Conservation (phyloP, 805 yeast genomes). For the Candida sithepensis region DNA sequence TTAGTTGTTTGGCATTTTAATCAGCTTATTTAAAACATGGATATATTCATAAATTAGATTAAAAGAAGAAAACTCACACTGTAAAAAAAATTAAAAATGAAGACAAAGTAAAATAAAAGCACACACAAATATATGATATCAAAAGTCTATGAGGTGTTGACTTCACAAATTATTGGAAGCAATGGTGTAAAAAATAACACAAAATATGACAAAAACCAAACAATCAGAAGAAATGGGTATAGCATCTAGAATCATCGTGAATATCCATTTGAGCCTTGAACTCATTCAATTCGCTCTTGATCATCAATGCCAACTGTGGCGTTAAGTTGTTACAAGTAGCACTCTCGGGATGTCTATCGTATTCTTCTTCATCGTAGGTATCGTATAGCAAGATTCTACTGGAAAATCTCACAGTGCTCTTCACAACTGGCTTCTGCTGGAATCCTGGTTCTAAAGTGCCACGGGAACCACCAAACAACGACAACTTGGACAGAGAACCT, state of each 20-base stretch:
- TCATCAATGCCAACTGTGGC: slow-evolving; percentile 79
- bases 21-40: no score
- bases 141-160: no score
- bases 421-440: slow-evolving; percentile 3
- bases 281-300: slow-evolving; percentile 79
- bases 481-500: slow-evolving; percentile 15
- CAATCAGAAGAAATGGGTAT: slow-evolving; percentile 75
- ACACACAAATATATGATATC: no score
- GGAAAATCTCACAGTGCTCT: slow-evolving; percentile 50
- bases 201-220: slow-evolving; percentile 6
- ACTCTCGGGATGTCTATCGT: slow-evolving; percentile 88
- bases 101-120: no score
- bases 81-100: no score
- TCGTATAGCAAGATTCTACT: slow-evolving; percentile 80
- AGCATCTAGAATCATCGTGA: slow-evolving; percentile 72
- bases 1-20: no score
- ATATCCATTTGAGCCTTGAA: slow-evolving; percentile 79
- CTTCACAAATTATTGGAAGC: no score
- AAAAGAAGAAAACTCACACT: no score
- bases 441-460: slow-evolving; percentile 9
- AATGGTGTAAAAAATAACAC: no score
- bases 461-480: slow-evolving; percentile 17
- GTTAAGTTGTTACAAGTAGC: slow-evolving; percentile 92
- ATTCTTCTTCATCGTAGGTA: slow-evolving; percentile 77
- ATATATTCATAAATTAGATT: no score